Evolutionary conservation across 1,284 basidiomycete genomes (phyloP).

Genomic region (Tilletia setariae): DNA sequence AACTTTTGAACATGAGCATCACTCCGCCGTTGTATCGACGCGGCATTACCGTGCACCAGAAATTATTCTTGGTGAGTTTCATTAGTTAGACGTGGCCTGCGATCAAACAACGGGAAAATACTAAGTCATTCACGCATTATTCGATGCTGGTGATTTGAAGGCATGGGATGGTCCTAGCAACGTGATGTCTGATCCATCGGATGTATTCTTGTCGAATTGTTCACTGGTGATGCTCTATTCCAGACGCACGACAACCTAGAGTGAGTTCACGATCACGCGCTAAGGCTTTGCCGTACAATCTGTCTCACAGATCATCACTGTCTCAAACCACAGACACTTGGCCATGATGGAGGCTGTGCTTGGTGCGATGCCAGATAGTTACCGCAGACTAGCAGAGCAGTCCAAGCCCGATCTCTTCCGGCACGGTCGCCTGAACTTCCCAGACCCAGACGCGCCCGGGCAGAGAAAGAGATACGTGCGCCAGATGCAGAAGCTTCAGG

Average conservation of each 20-base stretch:
- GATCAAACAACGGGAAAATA: no score
- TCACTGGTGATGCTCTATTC: conserved; percentile 93
- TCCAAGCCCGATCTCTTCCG: conserved; percentile 91
- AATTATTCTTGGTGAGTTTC: conserved; percentile 92
- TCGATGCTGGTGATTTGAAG: no score
- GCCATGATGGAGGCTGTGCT: conserved; percentile 99
- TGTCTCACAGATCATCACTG: not conserved
- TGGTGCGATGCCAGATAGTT: conserved; percentile 88
- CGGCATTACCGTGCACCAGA: conserved; percentile 98
- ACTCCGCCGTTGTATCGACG: conserved; percentile 94
- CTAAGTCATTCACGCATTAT: no score
- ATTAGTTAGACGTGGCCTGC: conserved; percentile 21
- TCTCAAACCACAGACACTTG: conserved; percentile 64
- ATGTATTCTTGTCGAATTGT: conserved; percentile 98
- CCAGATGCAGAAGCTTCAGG: conserved; percentile 76
- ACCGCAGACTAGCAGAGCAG: conserved; percentile 59
- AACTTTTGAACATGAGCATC: conserved; percentile 96
- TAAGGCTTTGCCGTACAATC: no score
- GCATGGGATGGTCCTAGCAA: conserved; percentile 95
- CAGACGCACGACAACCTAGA: conserved; percentile 99
- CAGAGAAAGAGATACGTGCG: conserved; percentile 92
- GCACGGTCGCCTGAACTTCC: conserved; percentile 81
- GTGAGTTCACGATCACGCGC: not conserved
- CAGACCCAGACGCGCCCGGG: conserved; percentile 78
- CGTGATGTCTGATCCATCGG: conserved; percentile 98